Conservation (phyloP, 2,329 filamentous ascomycete genomes). For the Fusarium subglutinans region DNA sequence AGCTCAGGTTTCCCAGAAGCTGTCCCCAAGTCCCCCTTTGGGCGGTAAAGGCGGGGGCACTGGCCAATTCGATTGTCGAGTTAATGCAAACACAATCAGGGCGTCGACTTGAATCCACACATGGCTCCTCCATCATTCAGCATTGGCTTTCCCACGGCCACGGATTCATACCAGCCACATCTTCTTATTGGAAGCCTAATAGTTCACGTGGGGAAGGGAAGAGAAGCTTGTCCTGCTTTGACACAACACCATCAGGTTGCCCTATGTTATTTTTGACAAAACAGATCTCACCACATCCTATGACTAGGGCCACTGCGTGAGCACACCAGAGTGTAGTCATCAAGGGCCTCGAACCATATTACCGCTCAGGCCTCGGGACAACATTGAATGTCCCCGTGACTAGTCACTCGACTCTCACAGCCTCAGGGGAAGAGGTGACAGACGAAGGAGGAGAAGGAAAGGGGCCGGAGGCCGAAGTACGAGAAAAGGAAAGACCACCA, state of each 20-base stretch:
- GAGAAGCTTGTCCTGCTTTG: slow-evolving; percentile 37
- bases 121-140: slow-evolving; percentile 38
- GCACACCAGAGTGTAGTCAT: slow-evolving; percentile 35
- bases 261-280: slow-evolving; percentile 34
- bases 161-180: slow-evolving; percentile 33
- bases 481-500: slow-evolving; percentile 1
- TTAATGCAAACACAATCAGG: slow-evolving; percentile 41
- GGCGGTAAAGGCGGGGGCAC: slow-evolving; percentile 43
- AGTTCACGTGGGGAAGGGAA: slow-evolving; percentile 40
- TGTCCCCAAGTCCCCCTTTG: slow-evolving; percentile 31
- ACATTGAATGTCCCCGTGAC: slow-evolving; percentile 39
- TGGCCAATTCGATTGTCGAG: slow-evolving; percentile 35
- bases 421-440: slow-evolving; percentile 20
- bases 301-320: slow-evolving; percentile 20
- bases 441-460: slow-evolving; percentile 17
- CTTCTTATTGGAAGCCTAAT: slow-evolving; percentile 38
- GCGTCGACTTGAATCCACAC: slow-evolving; percentile 43
- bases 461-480: slow-evolving; percentile 27
- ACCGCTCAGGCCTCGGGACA: slow-evolving; percentile 35
- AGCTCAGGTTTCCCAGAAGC: slow-evolving; percentile 24
- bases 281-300: slow-evolving; percentile 28
- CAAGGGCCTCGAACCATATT: slow-evolving; percentile 37
- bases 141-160: slow-evolving; percentile 37
- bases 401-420: slow-evolving; percentile 36
- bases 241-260: slow-evolving; percentile 28